phyloP scores from a whole-genome alignment of 2,329 filamentous ascomycete genomes.

The Fusarium hostae region DNA sequence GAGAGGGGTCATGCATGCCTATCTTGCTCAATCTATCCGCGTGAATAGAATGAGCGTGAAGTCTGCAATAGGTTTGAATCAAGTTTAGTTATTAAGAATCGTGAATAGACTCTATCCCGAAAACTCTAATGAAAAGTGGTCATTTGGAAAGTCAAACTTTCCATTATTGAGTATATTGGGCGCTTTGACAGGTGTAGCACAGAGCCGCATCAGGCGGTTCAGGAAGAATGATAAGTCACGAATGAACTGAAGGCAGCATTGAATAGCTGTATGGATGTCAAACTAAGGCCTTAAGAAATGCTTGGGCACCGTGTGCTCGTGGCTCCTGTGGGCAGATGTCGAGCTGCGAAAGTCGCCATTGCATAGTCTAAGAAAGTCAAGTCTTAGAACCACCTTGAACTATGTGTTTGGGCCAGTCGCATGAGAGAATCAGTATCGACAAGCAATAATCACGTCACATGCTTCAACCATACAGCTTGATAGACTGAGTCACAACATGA shows the following conservation, averaged over 20 bases:
- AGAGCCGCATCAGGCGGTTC: too few species aligned
- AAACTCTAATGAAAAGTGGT: accelerated
- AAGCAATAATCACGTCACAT: too few species aligned
- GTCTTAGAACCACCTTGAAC: too few species aligned
- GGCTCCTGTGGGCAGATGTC: too few species aligned
- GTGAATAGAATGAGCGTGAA: accelerated
- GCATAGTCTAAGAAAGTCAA: not conserved
- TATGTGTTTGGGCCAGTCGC: accelerated
- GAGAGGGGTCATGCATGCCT: too few species aligned
- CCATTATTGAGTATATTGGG: not conserved
- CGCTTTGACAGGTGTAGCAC: not conserved
- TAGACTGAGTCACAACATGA: not conserved
- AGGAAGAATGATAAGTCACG: accelerated
- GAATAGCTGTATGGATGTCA: too few species aligned
- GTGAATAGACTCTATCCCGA: too few species aligned
- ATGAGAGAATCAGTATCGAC: not conserved
- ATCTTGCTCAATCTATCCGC: accelerated
- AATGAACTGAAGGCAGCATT: accelerated
- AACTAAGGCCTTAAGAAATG: accelerated
- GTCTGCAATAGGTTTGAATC: not conserved
- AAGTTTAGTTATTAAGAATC: not conserved
- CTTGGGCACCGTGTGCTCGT: accelerated
- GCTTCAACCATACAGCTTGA: too few species aligned
- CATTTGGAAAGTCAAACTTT: not conserved
- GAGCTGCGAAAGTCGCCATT: not conserved